Evolutionary conservation across 345 rosid genomes (phyloP).

Genomic region (Odontarrhena argentea): DNA sequence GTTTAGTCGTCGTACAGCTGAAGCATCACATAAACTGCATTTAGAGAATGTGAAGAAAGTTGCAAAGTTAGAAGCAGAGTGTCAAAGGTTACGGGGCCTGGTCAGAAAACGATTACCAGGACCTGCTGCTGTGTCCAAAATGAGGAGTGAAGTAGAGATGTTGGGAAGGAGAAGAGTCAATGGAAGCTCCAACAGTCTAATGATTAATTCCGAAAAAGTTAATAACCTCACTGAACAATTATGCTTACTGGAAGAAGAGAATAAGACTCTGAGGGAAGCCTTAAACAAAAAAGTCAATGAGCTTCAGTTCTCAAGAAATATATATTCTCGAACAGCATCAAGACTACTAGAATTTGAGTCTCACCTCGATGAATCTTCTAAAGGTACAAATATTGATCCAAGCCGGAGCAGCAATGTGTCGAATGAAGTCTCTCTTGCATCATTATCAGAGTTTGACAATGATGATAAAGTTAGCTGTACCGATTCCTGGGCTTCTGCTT

Average conservation of each 20-base stretch:
- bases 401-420: slow-evolving; percentile 46
- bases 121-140: slow-evolving; percentile 77
- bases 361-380: slow-evolving; percentile 56
- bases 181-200: slow-evolving; percentile 37
- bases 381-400: slow-evolving; percentile 48
- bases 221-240: slow-evolving; percentile 65
- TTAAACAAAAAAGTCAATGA: slow-evolving; percentile 64
- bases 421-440: slow-evolving; percentile 54
- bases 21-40: slow-evolving; percentile 77
- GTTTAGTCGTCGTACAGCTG: slow-evolving; percentile 67
- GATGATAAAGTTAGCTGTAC: slow-evolving; percentile 72
- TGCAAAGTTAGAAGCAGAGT: slow-evolving; percentile 86
- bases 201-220: slow-evolving; percentile 46
- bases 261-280: slow-evolving; percentile 72
- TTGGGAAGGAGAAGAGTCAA: slow-evolving; percentile 62
- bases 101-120: slow-evolving; percentile 87
- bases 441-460: slow-evolving; percentile 68
- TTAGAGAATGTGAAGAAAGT: slow-evolving; percentile 80
- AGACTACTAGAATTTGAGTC: slow-evolving; percentile 66
- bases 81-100: slow-evolving; percentile 77
- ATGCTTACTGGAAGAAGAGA: slow-evolving; percentile 73
- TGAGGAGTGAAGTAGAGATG: slow-evolving; percentile 79
- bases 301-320: slow-evolving; percentile 68
- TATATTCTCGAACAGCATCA: slow-evolving; percentile 66
- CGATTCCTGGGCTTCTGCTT: slow-evolving; percentile 76